Evolutionary conservation across 345 rosid species (phyloP), one percentile per base, ranked within the genome.

Genomic region (Pistacia atlantica): DNA sequence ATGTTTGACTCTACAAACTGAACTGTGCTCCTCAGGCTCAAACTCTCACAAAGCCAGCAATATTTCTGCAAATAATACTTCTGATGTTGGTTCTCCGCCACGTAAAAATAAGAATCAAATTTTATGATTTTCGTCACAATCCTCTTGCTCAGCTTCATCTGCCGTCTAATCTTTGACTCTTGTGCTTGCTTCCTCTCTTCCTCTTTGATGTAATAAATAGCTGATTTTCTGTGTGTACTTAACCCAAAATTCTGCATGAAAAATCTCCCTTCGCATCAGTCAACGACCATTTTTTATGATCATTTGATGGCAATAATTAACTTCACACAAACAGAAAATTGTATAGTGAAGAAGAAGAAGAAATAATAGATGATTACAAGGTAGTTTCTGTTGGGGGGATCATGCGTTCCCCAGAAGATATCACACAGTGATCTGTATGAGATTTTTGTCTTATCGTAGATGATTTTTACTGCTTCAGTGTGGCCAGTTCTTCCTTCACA

Each of bases 141-240:
- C 54, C 81, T 72, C 63, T 28, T 78, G 77, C 72, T 78, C 45
- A 78, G 52, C 59, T 72, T 78, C 77, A 72, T 78, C 51, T 78
- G 77, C 63, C 63, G 64, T 28, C 73, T 72, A 54, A 78, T 72
- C 73, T 72, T 77, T 46, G 80, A 77, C 69, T 77, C 60, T 31
- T 66, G 81, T 3, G 73, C 77, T 35, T 72, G 61, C 63, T 78
- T 78, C 71, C 81, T 78, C 73, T 78, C 77, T 58, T 72, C 77
- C 8, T 72, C 77, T 2, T n/a, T 72, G 49, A 59, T n/a, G 73
- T 72, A 72, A 48, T 66, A 72, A 12, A 78, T 78, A 12, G 77
- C 80, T 0, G 80, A 78, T 17, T 8, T 78, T 16, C 10, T 66
- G 45, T 78, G 80, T 72, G 67, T 66, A 18, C 80, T 65, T 3